phyloP scores from a whole-genome alignment of 2,329 filamentous ascomycete species.

The Colletotrichum magnum region DNA sequence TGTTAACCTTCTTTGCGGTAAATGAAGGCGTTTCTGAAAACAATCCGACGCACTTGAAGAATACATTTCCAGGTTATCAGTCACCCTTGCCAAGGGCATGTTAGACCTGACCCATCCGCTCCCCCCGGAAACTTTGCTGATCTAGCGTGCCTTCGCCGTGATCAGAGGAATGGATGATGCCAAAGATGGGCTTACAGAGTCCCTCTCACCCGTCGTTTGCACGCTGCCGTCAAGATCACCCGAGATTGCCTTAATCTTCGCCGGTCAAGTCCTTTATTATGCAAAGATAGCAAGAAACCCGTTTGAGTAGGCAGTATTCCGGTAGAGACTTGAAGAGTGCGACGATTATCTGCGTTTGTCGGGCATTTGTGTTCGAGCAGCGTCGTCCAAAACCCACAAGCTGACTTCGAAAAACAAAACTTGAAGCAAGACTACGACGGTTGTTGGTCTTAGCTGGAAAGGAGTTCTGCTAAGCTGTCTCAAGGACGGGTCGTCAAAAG shows the following conservation, averaged over 20 bases:
- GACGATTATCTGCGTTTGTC: not conserved
- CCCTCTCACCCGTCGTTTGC: not conserved
- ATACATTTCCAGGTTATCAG: not conserved
- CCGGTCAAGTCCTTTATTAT: conserved; percentile 59
- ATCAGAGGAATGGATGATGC: not conserved
- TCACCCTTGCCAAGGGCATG: not conserved
- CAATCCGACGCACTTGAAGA: not conserved
- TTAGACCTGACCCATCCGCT: conserved; percentile 1
- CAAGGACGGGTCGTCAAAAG: conserved; percentile 42
- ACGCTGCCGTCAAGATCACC: conserved; percentile 41
- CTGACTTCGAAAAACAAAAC: conserved; percentile 17
- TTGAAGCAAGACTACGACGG: not conserved
- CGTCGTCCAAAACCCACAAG: conserved; percentile 45
- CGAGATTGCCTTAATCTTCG: conserved; percentile 57
- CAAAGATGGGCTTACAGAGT: not conserved
- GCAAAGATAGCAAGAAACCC: conserved; percentile 58
- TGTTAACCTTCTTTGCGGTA: not conserved
- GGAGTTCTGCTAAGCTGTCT: conserved; percentile 47
- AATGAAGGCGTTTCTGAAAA: not conserved
- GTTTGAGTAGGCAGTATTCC: conserved; percentile 58
- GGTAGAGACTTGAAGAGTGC: conserved; percentile 52
- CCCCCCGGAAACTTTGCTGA: not conserved
- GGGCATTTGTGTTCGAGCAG: conserved; percentile 41
- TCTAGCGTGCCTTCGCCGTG: not conserved
- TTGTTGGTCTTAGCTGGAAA: conserved; percentile 23